Base-by-base conservation (phyloP, 2,329 filamentous ascomycete genomes). In the Diaporthe citri region DNA sequence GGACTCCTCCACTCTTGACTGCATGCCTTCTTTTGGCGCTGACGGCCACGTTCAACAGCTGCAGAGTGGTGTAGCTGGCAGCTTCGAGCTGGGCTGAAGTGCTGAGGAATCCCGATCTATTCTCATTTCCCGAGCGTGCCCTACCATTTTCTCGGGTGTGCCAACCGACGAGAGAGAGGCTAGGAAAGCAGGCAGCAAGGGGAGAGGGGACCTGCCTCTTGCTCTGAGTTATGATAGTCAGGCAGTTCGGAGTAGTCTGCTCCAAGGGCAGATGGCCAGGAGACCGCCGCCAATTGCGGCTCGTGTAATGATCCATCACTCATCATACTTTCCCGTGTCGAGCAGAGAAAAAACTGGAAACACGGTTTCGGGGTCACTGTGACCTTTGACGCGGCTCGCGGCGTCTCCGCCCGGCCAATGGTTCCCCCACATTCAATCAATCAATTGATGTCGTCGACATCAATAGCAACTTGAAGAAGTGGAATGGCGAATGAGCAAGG, bases 1-100 rank as follows among this genome's bases (percentile, higher is more conserved):
- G 59, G 74, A 67, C 52, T 72, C 71, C 74, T 74, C 74, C 74
- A 74, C 74, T 76, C 60, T 76, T 59, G 72, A 76, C 74, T 67
- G 52, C 74, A 76, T 71, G 34, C 36, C 66, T 76, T 74, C 39
- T 46, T 57, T 57, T 71, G 67, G 55, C 36, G 67, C 67, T 48
- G 67, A 69, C 48, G 48, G 20, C 48, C 48, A 31, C n/a, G 48
- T 15, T 55, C 15, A 12, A 46, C 64, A 28, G 15, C n/a, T 20
- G 34, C 48, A 8, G n/a, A 22, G 13, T 28, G 31, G 20, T 52
- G 62, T 22, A 52, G 46, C 46, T 28, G 4, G 22, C 22, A 41
- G 31, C 64, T 15, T 25, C 43, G 15, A 22, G n/a, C 36, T 28
- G n/a, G 64, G 34, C 46, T 31, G 22, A 39, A 36, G 1, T 25